These are phyloP conservation scores for Cucurbita maxima DNA, from an alignment of 306 rosid genomes.

Conservation along the genomic window DNA sequence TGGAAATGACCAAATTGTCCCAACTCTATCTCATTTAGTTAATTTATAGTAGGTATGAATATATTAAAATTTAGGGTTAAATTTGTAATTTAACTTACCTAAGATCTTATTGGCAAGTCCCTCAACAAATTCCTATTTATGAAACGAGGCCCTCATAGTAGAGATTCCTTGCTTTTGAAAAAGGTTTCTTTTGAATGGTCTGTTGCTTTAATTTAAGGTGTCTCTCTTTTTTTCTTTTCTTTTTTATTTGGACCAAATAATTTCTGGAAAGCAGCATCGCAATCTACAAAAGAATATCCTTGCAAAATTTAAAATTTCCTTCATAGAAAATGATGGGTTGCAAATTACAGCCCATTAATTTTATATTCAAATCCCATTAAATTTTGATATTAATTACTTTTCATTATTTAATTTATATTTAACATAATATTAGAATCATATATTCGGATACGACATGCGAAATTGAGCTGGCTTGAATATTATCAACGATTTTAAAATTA, in stretches of 20 bases:
- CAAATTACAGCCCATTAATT: not conserved
- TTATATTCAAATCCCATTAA: not conserved
- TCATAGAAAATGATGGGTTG: slow-evolving; percentile 5
- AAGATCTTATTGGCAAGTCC: not conserved
- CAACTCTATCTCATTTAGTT: not conserved
- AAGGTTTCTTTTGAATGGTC: slow-evolving; percentile 2
- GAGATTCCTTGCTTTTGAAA: slow-evolving; percentile 9
- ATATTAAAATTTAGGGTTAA: not conserved
- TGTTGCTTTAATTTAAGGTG: not conserved
- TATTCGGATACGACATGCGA: not conserved
- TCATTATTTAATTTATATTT: not conserved
- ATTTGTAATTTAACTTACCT: not conserved
- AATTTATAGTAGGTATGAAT: too few species aligned
- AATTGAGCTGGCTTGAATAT: not conserved
- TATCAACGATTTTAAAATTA: not conserved
- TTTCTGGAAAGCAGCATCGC: not conserved
- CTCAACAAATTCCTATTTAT: not conserved
- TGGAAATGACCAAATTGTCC: not conserved
- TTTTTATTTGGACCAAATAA: not conserved
- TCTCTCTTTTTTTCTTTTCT: slow-evolving; percentile 1
- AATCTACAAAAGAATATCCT: not conserved
- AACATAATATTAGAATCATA: not conserved
- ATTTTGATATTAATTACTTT: not conserved
- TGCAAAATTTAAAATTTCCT: not conserved
- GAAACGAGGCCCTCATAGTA: not conserved